Evolutionary conservation across 768 basidiomycete genomes (phyloP), one percentile per base, ranked within the genome.

Genomic region (Plicaturopsis crispa): DNA sequence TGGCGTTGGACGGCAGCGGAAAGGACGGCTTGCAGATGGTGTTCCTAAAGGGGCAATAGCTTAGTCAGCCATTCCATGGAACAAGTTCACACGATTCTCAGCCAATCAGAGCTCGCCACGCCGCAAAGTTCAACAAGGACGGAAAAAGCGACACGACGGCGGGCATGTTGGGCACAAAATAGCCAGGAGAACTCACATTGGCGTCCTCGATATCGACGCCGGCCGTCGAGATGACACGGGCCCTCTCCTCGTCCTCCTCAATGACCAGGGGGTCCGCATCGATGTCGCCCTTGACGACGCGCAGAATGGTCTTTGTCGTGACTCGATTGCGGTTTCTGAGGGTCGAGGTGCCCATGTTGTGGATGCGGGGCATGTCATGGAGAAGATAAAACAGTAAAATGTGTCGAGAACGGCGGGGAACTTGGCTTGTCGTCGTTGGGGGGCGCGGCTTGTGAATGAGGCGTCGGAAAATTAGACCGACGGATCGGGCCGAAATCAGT

Each of bases 201-300:
- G 88, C 87, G 54, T 92, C 89, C 68, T 91, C 88, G 55, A 84
- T 84, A 57, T 92, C 89, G 53, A 92, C 89, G 50, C 89, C 89
- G 31, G 85, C 83, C 16, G 86, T 88, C 33, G 70, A 80, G 47
- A 89, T 76, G 46, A 81, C 76, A 59, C 78, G 73, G 51, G 81
- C 83, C 70, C 83, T 84, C 66, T 86, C 83, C 51, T 87, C 83
- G 51, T 91, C 88, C 53, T 90, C 89, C 34, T 87, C 85, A 47
- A 86, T 78, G 41, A 86, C 73, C 47, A 85, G 65, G 28, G 80
- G 71, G 55, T 88, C 87, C 22, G 78, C 80, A 53, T 90, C 87
- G 66, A 86, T 74, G 59, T 75, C 76, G 43, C 86, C 88, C 60
- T 79, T 77, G 55, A 80, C 65, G 66, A 91, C 79, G 69, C 77